Conservation (phyloP, 2,329 filamentous ascomycete species). For the Talaromyces albobiverticillius region DNA sequence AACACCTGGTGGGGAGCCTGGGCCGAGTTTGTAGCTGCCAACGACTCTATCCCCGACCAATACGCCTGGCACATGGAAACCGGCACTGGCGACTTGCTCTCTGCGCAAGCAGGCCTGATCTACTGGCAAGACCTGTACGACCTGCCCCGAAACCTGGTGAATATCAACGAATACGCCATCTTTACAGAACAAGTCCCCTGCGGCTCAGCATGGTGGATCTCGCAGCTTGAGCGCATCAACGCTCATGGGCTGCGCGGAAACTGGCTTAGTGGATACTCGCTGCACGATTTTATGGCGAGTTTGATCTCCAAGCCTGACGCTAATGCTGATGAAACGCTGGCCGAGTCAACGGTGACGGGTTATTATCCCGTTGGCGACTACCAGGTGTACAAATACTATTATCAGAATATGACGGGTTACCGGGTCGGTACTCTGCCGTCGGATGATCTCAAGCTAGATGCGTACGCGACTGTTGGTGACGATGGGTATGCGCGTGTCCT, state of each 20-base stretch:
- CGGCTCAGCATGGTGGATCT: conserved; percentile 45
- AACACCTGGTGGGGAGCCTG: conserved; percentile 44
- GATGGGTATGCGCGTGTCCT: conserved; percentile 33
- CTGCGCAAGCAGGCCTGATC: conserved; percentile 23
- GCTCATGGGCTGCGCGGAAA: conserved; percentile 43
- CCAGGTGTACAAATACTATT: conserved; percentile 50
- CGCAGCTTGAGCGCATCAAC: conserved; percentile 46
- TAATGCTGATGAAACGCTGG: conserved; percentile 20
- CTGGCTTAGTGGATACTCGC: conserved; percentile 38
- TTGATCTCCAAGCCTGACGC: conserved; percentile 35
- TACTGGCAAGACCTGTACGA: conserved; percentile 25
- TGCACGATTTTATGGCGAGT: conserved; percentile 47
- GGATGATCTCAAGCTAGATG: conserved; percentile 35
- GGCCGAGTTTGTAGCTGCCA: conserved; percentile 31
- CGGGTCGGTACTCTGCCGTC: conserved; percentile 37
- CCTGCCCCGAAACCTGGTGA: conserved; percentile 36
- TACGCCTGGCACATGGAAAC: conserved; percentile 46
- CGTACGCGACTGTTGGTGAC: conserved; percentile 34
- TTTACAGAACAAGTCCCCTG: conserved; percentile 42
- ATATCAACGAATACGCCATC: conserved; percentile 51
- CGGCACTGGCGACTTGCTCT: conserved; percentile 27
- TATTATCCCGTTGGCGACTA: conserved; percentile 44
- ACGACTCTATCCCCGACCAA: conserved; percentile 43
- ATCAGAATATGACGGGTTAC: conserved; percentile 42
- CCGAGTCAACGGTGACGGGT: conserved; percentile 24